phyloP scores from a whole-genome alignment of 768 basidiomycete species.

The Cyathus striatus region DNA sequence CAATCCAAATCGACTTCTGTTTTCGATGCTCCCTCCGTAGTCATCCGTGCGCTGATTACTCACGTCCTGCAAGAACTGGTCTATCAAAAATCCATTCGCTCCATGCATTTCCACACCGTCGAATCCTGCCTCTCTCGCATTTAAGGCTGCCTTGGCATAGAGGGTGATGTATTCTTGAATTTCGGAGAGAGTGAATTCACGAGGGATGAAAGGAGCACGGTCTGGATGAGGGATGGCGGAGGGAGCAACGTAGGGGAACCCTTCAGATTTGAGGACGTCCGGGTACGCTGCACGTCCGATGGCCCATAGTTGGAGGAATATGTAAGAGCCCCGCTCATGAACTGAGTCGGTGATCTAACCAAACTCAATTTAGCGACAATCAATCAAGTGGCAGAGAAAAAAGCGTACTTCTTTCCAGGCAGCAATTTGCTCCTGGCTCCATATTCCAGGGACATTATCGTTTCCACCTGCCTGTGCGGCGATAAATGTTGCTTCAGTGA shows the following conservation, averaged over 20 bases:
- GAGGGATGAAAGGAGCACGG: not conserved
- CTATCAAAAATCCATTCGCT: constrained; percentile 53
- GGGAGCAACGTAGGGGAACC: not conserved
- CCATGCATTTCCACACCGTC: constrained; percentile 36
- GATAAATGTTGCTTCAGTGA: too few species aligned
- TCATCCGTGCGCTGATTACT: constrained; percentile 55
- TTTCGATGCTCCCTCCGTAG: constrained; percentile 65
- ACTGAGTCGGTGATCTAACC: too few species aligned
- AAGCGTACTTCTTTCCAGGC: too few species aligned
- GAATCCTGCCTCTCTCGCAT: constrained; percentile 1
- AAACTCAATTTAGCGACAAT: too few species aligned
- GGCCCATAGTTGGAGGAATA: not conserved
- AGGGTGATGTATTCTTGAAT: constrained; percentile 1
- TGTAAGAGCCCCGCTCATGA: too few species aligned
- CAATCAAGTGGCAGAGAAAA: too few species aligned
- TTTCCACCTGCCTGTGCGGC: too few species aligned
- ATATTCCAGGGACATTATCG: too few species aligned
- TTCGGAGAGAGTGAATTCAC: constrained; percentile 1
- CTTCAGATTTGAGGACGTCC: not conserved
- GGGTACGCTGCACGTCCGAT: not conserved
- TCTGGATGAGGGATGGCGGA: constrained; percentile 2
- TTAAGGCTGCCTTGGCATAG: constrained; percentile 3
- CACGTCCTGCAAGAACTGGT: constrained; percentile 49
- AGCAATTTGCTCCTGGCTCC: too few species aligned
- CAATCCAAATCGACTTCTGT: constrained; percentile 49